Evolutionary conservation across 306 rosid species (phyloP), one percentile per base, ranked within the genome.

Genomic region (Phaseolus lunatus): DNA sequence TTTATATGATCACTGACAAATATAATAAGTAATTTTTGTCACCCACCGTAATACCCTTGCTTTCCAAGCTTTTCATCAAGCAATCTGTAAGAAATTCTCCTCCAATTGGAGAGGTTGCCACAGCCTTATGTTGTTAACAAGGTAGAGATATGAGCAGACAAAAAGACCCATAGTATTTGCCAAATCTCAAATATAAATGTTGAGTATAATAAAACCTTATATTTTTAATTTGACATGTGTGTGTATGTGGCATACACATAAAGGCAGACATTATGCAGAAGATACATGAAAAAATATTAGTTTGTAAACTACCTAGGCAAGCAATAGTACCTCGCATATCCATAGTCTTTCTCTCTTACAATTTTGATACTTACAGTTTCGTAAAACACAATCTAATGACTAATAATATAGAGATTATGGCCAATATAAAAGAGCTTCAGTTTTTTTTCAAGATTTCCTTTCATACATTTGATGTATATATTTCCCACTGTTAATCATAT

Each of bases 1-100:
- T 44, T 52, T 26, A 75, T 24, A 80, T 12, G 27, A 66, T 59
- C 41, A 47, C 23, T 27, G 71, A 64, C 44, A 74, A 78, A 52
- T 39, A 61, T 70, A 75, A 43, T 72, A 67, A 10, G 54, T 50
- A 39, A 72, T 33, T 63, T 13, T 72, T 39, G 53, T 70, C 81
- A 87, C 96, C 82, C 83, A 95, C 99, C 87, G 1, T 76, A 48
- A 95, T 85, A 70, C 97, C 97, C 90, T 92, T 95, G 87, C 97
- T 95, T 82, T 91, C 99, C 94, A 95, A 87, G 87, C 99, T 95
- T 88, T 92, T 95, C 81, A 80, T 82, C 91, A 95, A 84, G 86
- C 97, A 95, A 47, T 95, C 99, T 39, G 97, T 92, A 49, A 95
- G 99, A 88, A 90, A 87, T 52, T 95, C 99, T 73, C 99, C 99